Base-by-base conservation (phyloP, 805 yeast genomes). In the Clavispora carvajalis region DNA sequence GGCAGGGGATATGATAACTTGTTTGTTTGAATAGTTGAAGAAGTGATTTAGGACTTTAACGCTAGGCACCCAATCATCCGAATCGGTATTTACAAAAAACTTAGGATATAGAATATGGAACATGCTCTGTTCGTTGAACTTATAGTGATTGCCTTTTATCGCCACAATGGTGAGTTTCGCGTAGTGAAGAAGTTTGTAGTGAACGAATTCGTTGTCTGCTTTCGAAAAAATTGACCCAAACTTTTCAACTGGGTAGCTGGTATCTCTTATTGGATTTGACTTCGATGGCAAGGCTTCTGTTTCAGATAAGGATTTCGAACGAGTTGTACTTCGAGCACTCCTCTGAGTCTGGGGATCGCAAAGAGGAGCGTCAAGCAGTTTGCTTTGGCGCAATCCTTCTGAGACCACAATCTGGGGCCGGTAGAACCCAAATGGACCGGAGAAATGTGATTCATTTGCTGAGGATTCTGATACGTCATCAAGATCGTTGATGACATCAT, bases 21-120 rank as follows among this genome's bases (percentile, higher is more conserved):
- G 41, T 12, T 30, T 28, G 35, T 46, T 41, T 35, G 33, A 19
- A 7, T 42, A 39, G 10, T 16, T 31, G 45, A 54, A 52, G 16
- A 61, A 42, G 28, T 48, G 41, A 12, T 47, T 44, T 9, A 54
- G 21, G 7, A 54, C 44, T 22, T 53, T 44, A 10, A 45, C 46
- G 22, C 52, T 46, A 0, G 67, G 68, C 10, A 45, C 33, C 71
- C 73, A 69, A 37, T 67, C 68, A 43, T 67, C 72, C 0, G 67
- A 59, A 38, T 67, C 71, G 19, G 63, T 55, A 36, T 68, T 67
- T 31, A 72, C 72, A 37, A 62, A 69, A 49, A 65, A 67, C 37
- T 66, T 66, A 11, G 74, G 74, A 46, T 69, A 69, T 13, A 68
- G 52, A 22, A 69, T 68, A 40, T 69, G 74, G 31, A 68, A 53